A percentile compares a stretch with the other conserved stretches of the same genome.
Evolutionary conservation across 768 basidiomycete genomes (phyloP).

Genomic region (Dentipellis sp.): DNA sequence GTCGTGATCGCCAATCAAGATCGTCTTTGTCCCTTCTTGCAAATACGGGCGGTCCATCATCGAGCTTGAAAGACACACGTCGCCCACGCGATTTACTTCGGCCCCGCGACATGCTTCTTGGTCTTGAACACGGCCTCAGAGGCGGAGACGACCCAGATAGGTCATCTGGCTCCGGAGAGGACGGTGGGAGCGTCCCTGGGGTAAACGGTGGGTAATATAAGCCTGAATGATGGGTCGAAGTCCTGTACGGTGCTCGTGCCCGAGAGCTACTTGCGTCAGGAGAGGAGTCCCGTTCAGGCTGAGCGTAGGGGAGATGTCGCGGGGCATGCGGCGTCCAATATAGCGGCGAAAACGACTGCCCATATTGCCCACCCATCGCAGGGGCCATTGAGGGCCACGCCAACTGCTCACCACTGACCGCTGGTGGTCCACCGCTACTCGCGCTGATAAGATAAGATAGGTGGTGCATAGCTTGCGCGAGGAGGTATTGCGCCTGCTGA

Average conservation of each 20-base stretch:
- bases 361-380: slow-evolving; percentile 12
- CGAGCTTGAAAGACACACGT: slow-evolving; percentile 47
- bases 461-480: slow-evolving; percentile 32
- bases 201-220: slow-evolving; percentile 25
- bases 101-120: slow-evolving; percentile 22
- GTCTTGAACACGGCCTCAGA: slow-evolving; percentile 10
- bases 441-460: slow-evolving; percentile 29
- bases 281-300: not conserved
- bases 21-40: not conserved
- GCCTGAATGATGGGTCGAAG: slow-evolving; percentile 28
- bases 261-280: not conserved
- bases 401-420: not conserved
- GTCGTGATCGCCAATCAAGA: not conserved
- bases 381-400: slow-evolving; percentile 12
- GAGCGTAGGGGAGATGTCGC: not conserved
- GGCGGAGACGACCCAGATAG: slow-evolving; percentile 27
- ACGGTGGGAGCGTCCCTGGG: slow-evolving; percentile 41
- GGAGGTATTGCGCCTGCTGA: slow-evolving; percentile 25
- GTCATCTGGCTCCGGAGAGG: slow-evolving; percentile 30
- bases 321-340: not conserved
- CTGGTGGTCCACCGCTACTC: slow-evolving; percentile 16
- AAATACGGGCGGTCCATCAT: slow-evolving; percentile 8
- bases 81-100: slow-evolving; percentile 47
- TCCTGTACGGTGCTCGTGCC: slow-evolving; percentile 18
- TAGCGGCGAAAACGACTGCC: not conserved